Evolutionary conservation across 2,329 filamentous ascomycete species (phyloP), one percentile per base, ranked within the genome.

Genomic region (Cadophora sp.): DNA sequence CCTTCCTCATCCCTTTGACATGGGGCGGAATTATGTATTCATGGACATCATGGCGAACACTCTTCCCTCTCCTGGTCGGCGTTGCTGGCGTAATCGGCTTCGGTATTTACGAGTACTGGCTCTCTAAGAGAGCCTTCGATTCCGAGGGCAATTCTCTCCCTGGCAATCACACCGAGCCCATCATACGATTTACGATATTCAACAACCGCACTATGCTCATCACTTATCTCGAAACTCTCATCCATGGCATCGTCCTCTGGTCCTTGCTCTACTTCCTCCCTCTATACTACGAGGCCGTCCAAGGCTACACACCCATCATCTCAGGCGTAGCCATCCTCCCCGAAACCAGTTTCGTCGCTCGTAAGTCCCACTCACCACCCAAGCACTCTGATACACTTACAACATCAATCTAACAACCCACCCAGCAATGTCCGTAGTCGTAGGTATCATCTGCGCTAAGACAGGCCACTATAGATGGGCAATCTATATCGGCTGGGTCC

Each of bases 1-100:
- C 83, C 24, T 85, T 91, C 72, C 76, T 91, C 48, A 86, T 90
- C 53, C 85, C 87, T 0, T 74, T 91, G 4, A 88, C 87, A 1
- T 89, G 87, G 82, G 90, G 73, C 11, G 89, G 88, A 45, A 82
- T 90, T 9, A 85, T 89, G 78, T 91, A 90, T 74, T 73, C 82
- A 0, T 92, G 89, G 90, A 75, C 79, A 53, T 87, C 83, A 3
- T 90, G 85, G 83, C 81, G 83, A 1, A 89, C 87, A 0, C 78
- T 92, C 1, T 82, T 89, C 0, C 89, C 89, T 0, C 77, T 92
- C 16, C 75, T 87, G 3, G 47, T 91, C 9, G 88, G 89, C 1
- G 73, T 79, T 0, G 76, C 79, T 0, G 83, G 85, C 1, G 76
- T 91, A 3, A 71, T 83, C 2, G 78, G 72, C 7, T 89, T 89